Base-by-base conservation (phyloP, 225 moss, liverwort and hornwort genomes). In the Pseudoscleropodium purum region DNA sequence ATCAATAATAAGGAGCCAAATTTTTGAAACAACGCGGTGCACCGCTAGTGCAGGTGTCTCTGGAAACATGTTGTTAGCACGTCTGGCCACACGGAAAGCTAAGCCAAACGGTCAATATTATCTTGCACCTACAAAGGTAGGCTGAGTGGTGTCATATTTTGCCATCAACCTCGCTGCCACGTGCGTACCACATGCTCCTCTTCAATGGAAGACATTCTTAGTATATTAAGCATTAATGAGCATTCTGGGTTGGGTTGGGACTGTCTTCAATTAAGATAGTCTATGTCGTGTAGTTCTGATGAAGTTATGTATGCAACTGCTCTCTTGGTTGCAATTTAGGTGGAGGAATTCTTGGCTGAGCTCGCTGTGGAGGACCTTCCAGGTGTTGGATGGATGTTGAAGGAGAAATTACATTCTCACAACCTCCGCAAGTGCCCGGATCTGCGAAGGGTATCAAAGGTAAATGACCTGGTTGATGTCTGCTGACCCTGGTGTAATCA, bases 31-130 rank as follows among this genome's bases (percentile, higher is more conserved):
- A 70, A 99, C 99, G 49, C 91, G 93, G 79, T 99, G 99, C 93
- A 93, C 97, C 79, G 99, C 97, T 66, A 99, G 99, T 94, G 97
- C 94, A 90, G 99, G 99, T 75, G 94, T 99, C 85, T 94, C 96
- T 85, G 95, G 94, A 90, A 99, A 99, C 88, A 95, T 95, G 92
- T 94, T 99, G 39, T 92, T 99, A 84, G 97, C 99, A 83, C 99
- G 99, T 89, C 87, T 99, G 89, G 99, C 99, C 84, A 99, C 99
- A 73, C 92, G 95, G 80, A 99, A 96, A 89, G 99, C 99, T 66
- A 99, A 99, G 90, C 99, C 99, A 87, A 93, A 99, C 89, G 99
- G 99, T 79, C 97, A 94, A 89, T 93, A 89, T 85, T 87, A 86
- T 54, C 94, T 99, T 89, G 91, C 92, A 86, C 89, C 94, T 85